Evolutionary conservation across 2,329 filamentous ascomycete species (phyloP), one percentile per base, ranked within the genome.

Genomic region (Rhynchosporium secalis): DNA sequence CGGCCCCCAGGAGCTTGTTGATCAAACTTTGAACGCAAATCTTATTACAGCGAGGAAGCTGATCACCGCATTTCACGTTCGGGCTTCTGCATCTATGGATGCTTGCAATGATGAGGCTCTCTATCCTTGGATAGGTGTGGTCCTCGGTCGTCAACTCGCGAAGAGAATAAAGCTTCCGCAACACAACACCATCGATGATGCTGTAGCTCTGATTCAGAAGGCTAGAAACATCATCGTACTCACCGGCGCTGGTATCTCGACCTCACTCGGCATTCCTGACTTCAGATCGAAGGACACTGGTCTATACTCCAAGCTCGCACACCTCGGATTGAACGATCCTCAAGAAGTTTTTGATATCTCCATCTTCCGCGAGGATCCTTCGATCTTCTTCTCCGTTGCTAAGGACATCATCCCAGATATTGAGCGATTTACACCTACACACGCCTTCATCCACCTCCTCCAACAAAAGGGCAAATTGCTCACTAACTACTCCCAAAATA

Each of bases 401-500:
- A 91, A 91, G 74, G 92, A 96, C 74, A 96, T 98, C 67, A 79
- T 98, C 36, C 92, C 94, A 10, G 85, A 86, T 28, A 87, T 88
- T 13, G 87, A 91, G 68, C 87, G 87, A 70, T 96, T 87, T 79
- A 92, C 94, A 0, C 93, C 94, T 0, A 98, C 95, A 0, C 95
- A 99, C 79, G 88, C 89, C 58, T 99, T 99, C 78, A 96, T 99
- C 72, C 86, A 87, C 40, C 82, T 97, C 70, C 83, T 99, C 41
- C 91, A 99, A 76, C 84, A 94, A 69, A 90, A 92, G 75, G 87
- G 85, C 68, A 96, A 96, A 76, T 84, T 99, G 6, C 84, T 97
- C 63, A 98, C 93, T 47, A 97, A 98, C 78, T 99, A 97, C 79
- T 96, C 95, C 0, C 95, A 99, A 75, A 99, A 99, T 76, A 98